A percentile compares a stretch with the other conserved stretches of the same genome.
Evolutionary conservation across 2,329 filamentous ascomycete genomes (phyloP).

Genomic region (Aspergillus sp.): DNA sequence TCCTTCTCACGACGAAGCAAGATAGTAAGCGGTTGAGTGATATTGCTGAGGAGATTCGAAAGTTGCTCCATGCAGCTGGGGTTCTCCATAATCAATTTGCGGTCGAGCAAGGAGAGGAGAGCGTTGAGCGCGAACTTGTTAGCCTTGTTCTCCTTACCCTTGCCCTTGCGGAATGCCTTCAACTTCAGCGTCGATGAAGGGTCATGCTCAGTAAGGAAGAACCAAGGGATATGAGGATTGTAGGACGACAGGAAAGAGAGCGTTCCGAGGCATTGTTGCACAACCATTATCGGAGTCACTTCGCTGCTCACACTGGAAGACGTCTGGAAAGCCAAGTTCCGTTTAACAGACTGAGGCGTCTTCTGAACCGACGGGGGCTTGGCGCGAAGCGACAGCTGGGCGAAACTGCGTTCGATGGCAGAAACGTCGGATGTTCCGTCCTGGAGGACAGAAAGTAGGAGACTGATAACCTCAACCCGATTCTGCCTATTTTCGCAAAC

Average conservation of each 20-base stretch:
- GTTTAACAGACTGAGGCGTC: constrained; percentile 77
- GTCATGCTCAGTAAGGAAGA: constrained; percentile 95
- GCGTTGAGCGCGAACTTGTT: constrained; percentile 91
- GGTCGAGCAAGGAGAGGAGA: constrained; percentile 79
- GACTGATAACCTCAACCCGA: constrained; percentile 87
- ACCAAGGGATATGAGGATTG: constrained; percentile 81
- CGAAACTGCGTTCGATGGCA: constrained; percentile 92
- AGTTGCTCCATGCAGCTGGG: constrained; percentile 95
- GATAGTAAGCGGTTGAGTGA: constrained; percentile 80
- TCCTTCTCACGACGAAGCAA: constrained; percentile 82
- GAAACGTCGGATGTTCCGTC: constrained; percentile 92
- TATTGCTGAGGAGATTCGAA: constrained; percentile 79
- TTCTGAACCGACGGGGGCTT: constrained; percentile 76
- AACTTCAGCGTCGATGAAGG: constrained; percentile 73
- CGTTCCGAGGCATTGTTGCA: constrained; percentile 88
- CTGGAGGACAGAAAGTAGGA: constrained; percentile 87
- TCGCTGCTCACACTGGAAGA: constrained; percentile 66
- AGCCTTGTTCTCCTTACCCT: constrained; percentile 78
- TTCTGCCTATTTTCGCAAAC: constrained; percentile 97
- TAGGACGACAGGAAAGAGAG: constrained; percentile 79
- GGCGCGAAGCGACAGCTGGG: constrained; percentile 85
- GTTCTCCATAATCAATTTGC: constrained; percentile 95
- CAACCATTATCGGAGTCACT: constrained; percentile 88
- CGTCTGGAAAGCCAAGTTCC: constrained; percentile 63
- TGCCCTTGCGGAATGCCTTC: constrained; percentile 76